Evolutionary conservation across 345 rosid species (phyloP).

Genomic region (Leavenworthia alabamica): DNA sequence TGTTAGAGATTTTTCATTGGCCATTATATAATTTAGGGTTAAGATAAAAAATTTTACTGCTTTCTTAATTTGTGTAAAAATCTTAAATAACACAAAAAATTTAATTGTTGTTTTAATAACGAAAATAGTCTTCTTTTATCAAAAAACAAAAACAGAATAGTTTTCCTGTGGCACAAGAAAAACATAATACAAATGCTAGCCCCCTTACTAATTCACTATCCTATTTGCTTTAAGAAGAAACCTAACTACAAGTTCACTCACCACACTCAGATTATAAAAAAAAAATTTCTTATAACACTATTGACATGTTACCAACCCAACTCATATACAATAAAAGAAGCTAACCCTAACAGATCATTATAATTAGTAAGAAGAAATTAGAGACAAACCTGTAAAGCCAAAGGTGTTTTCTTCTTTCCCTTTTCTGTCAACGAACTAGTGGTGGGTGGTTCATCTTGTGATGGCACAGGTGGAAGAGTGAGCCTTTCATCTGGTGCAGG

Average conservation of each 20-base stretch:
- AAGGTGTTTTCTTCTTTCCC: background rate
- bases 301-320: background rate
- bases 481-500: background rate
- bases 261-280: background rate
- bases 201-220: no score
- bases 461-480: background rate
- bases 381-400: constrained; percentile 1
- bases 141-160: no score
- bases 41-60: no score
- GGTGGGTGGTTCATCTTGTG: background rate
- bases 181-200: no score
- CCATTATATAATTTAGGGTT: no score
- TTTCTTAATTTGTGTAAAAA: no score
- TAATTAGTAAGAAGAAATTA: no score
- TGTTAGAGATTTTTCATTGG: no score
- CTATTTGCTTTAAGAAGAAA: background rate
- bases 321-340: background rate
- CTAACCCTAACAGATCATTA: background rate
- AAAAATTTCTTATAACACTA: background rate
- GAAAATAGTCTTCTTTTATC: no score
- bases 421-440: background rate
- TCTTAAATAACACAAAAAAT: no score
- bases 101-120: no score
- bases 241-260: background rate
- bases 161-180: no score